phyloP scores from a whole-genome alignment of 2,329 filamentous ascomycete genomes.

The Calonectria crousiana region DNA sequence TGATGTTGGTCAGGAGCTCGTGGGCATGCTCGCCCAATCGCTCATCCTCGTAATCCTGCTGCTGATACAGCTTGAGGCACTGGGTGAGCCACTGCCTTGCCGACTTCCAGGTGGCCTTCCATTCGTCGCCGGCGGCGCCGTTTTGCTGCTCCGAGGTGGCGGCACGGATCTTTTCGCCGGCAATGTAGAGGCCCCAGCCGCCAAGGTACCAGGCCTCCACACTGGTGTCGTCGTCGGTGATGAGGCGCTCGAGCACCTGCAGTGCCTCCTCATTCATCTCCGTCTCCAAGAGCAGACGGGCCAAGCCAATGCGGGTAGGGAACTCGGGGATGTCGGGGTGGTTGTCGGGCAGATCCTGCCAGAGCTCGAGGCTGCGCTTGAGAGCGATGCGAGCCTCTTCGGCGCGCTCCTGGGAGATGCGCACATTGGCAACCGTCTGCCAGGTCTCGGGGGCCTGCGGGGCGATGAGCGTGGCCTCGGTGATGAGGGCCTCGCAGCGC shows the following conservation, averaged over 20 bases:
- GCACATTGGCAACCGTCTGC: conserved; percentile 93
- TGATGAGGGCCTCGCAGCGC: conserved; percentile 88
- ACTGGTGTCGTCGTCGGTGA: conserved; percentile 91
- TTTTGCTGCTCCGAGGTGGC: conserved; percentile 51
- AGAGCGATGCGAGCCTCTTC: conserved; percentile 87
- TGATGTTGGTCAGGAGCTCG: conserved; percentile 76
- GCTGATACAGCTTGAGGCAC: conserved; percentile 81
- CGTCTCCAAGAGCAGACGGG: conserved; percentile 89
- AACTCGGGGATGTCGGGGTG: conserved; percentile 86
- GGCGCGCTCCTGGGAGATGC: conserved; percentile 85
- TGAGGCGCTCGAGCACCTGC: conserved; percentile 84
- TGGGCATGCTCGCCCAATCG: conserved; percentile 79
- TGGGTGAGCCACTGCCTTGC: conserved; percentile 87
- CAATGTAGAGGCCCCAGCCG: conserved; percentile 89
- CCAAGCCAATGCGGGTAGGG: conserved; percentile 84
- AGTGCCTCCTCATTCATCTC: conserved; percentile 88
- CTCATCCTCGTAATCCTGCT: conserved; percentile 88
- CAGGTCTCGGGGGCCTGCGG: conserved; percentile 88
- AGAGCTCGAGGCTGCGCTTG: conserved; percentile 82
- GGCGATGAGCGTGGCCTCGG: conserved; percentile 88
- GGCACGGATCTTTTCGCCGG: conserved; percentile 74
- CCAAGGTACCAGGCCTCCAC: conserved; percentile 98
- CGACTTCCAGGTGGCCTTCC: conserved; percentile 75
- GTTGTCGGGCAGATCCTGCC: conserved; percentile 81
- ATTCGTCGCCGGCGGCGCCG: conserved; percentile 54